Evolutionary conservation across 306 rosid species (phyloP).

Genomic region (Fragaria ananassa): DNA sequence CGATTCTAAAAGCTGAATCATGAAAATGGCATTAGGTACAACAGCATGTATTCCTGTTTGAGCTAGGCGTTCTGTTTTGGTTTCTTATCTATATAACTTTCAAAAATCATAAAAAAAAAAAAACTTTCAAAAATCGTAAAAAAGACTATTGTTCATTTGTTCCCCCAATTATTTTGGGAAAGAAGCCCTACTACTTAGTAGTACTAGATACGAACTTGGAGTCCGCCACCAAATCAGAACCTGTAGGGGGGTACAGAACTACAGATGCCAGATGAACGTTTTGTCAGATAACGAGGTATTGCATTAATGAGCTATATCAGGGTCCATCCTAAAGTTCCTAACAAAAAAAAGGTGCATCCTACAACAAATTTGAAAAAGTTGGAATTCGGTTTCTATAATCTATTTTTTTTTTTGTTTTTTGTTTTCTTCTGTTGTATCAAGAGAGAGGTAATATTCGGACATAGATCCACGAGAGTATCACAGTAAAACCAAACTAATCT

Average conservation of each 20-base stretch:
- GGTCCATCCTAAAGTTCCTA: too few relatives aligned
- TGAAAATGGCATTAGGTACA: constrained; percentile 7
- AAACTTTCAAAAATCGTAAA: neutral
- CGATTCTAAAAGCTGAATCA: neutral
- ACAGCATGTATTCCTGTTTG: neutral
- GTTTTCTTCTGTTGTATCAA: too few relatives aligned
- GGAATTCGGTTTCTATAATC: too few relatives aligned
- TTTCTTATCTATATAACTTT: neutral
- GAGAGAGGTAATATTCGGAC: too few relatives aligned
- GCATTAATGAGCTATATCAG: too few relatives aligned
- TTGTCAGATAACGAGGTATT: neutral
- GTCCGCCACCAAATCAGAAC: neutral
- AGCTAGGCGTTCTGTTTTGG: constrained; percentile 1
- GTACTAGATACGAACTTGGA: neutral
- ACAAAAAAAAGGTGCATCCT: too few relatives aligned
- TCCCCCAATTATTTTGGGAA: neutral
- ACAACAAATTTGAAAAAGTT: too few relatives aligned
- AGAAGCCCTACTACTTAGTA: neutral
- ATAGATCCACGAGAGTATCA: too few relatives aligned
- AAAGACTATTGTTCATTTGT: neutral
- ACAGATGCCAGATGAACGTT: neutral
- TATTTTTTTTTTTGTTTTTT: too few relatives aligned
- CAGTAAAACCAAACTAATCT: too few relatives aligned
- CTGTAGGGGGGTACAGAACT: too few relatives aligned
- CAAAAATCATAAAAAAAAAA: neutral